phyloP scores from a whole-genome alignment of 2,329 filamentous ascomycete species.

The Colletotrichum eleusines region DNA sequence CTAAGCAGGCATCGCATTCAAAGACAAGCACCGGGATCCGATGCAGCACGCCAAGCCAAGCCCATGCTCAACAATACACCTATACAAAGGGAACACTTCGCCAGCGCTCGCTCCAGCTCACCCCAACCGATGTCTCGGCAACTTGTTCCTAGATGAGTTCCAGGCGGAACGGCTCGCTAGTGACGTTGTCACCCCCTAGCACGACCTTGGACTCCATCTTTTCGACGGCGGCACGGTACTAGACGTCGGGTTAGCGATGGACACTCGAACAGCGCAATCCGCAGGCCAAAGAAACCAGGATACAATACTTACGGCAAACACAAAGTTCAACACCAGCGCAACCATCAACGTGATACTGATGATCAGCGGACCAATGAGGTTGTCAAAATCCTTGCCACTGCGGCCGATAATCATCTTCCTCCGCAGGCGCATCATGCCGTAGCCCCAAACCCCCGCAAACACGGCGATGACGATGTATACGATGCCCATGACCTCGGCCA shows the following conservation, averaged over 20 bases:
- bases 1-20: background rate
- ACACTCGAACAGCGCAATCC: background rate
- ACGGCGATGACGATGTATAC: slow-evolving; percentile 85
- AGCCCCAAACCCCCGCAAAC: slow-evolving; percentile 90
- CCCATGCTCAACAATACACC: background rate
- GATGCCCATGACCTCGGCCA: slow-evolving; percentile 84
- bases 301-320: slow-evolving; percentile 76
- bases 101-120: background rate
- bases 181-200: slow-evolving; percentile 11
- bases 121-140: background rate
- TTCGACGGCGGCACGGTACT: slow-evolving; percentile 40
- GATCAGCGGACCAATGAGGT: slow-evolving; percentile 84
- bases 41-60: background rate
- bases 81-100: background rate
- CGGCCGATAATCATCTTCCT: slow-evolving; percentile 84
- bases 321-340: slow-evolving; percentile 88
- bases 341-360: slow-evolving; percentile 83
- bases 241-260: background rate
- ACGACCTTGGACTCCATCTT: slow-evolving; percentile 18
- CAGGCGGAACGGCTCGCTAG: slow-evolving; percentile 43
- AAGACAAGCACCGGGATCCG: background rate
- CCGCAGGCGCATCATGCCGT: slow-evolving; percentile 81
- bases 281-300: background rate
- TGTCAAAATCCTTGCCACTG: slow-evolving; percentile 94
- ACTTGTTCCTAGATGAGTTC: slow-evolving; percentile 47